Base-by-base conservation (phyloP, 2,329 filamentous ascomycete genomes). In the Trichoderma aggressivum region DNA sequence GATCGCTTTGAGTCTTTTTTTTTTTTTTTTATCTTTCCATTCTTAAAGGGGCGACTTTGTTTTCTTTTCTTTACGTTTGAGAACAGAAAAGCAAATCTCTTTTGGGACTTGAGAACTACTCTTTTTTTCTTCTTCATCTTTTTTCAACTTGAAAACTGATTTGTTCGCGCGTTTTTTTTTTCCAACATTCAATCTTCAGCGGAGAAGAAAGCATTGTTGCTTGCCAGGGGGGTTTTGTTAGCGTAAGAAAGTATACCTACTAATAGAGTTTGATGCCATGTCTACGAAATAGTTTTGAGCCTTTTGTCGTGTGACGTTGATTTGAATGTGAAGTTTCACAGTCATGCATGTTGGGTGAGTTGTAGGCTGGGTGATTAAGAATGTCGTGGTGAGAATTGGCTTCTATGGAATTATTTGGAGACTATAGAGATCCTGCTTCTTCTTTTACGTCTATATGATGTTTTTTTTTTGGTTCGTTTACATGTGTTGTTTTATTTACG, bases 241-340 rank as follows among this genome's bases (percentile, higher is more conserved):
- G 70, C 70, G 70, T 60, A 67, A 63, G 53, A 60, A 60, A 39
- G 56, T 70, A 72, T 64, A 64, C 65, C 53, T 73, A 71, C 64
- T 71, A 71, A 73, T 70, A 71, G 64, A 73, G 71, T 70, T 58
- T 72, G 71, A 66, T 70, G 18, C 43, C 39, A 66, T 66, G 12
- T 7, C 24, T 62, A 34, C 5, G 36, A 60, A 32, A 1, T 21
- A 21, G 10, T 24, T n/a, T 34, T 21, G 10, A 30, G 24, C 21
- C 7, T 21, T 5, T 12, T 59, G n/a, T 14, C 34, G 39, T 39
- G 5, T 43, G 56, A 24, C 16, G 30, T 60, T 1, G 56, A 36
- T 16, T 16, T 36, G 8, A 30, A 3, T 8, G 7, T 34, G 28
- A 7, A 34, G 28, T 26, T 39, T 7, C 10, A 21, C 1, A 43